Conservation (phyloP, 306 rosid species). For the Vachellia collinsii region DNA sequence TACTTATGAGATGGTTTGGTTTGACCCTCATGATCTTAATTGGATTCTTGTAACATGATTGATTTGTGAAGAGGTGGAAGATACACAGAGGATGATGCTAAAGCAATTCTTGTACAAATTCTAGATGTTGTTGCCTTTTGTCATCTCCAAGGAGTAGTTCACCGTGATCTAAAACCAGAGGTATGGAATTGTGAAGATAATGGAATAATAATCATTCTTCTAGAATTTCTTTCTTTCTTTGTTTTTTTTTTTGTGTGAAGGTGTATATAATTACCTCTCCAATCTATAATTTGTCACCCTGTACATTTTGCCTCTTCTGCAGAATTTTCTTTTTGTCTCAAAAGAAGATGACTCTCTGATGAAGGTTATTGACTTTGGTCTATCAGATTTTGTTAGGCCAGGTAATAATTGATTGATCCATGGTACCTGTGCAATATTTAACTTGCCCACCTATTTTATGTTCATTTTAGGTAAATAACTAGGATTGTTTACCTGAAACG, state of each 20-base stretch:
- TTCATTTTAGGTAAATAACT: constrained; percentile 1
- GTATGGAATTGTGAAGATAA: constrained; percentile 44
- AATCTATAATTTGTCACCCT: constrained; percentile 25
- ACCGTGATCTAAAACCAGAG: constrained; percentile 98
- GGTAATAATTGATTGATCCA: constrained; percentile 53
- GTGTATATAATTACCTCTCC: not conserved
- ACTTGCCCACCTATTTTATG: constrained; percentile 20
- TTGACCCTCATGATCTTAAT: constrained; percentile 36
- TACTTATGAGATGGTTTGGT: constrained; percentile 19
- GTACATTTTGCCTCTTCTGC: constrained; percentile 45
- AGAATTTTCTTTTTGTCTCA: constrained; percentile 91
- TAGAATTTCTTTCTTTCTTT: too few relatives aligned
- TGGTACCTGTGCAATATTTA: constrained; percentile 16
- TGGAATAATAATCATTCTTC: constrained; percentile 24
- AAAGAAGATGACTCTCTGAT: constrained; percentile 73
- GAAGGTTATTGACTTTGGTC: constrained; percentile 97
- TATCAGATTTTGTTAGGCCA: constrained; percentile 90
- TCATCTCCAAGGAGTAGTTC: constrained; percentile 97
- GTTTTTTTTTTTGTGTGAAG: constrained; percentile 19
- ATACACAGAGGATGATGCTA: constrained; percentile 89
- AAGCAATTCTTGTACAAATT: constrained; percentile 85
- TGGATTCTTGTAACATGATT: constrained; percentile 35
- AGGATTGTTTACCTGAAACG: constrained; percentile 22
- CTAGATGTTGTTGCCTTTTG: constrained; percentile 78
- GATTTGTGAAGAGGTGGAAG: constrained; percentile 84